Evolutionary conservation across 1,139 yeast species (phyloP), one percentile per base, ranked within the genome.

Genomic region (Arxiozyma slooffiae): DNA sequence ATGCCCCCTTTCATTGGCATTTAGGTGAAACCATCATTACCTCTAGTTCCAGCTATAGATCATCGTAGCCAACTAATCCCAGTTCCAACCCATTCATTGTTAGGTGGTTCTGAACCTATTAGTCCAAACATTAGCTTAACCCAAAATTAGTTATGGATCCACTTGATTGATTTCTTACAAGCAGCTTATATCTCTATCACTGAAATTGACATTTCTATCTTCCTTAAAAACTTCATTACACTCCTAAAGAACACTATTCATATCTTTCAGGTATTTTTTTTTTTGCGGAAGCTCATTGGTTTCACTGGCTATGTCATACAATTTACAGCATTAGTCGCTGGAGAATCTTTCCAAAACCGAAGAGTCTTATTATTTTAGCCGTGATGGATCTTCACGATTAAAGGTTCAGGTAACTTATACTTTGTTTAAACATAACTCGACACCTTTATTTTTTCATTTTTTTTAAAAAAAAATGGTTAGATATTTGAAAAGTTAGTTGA

Each of bases 361-460:
- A 78, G 95, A 73, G 92, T 84, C 53, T 75, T 87, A 86, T 57
- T 87, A 60, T 87, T n/a, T 87, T 69, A 85, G 85, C 52, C 95
- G 96, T 70, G 96, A 87, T 68, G 96, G 95, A 66, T 86, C 95
- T 30, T 75, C 87, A 65, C 96, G 87, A 71, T 76, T 87, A 68
- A 85, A 95, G 3, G 92, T 83, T 36, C 94, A 87, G 71, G 94
- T 87, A 66, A 83, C 87, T 65, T 82, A 90, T 57, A 83, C 94
- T 60, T 81, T 85, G 82, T 75, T 84, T 67, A 80, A 86, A 71
- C 83, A 88, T 85, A 78, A 80, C 50, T 76, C 83, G 63, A 82
- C 81, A 57, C 92, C 95, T 57, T n/a, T 86, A 86, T 72, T 70
- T 87, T 63, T 87, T 86, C 67, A 82, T 87, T 46, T n/a, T n/a